A percentile compares a stretch with the other conserved stretches of the same genome.
Evolutionary conservation across 257 asterid species (phyloP).

Genomic region (Phtheirospermum japonicum): DNA sequence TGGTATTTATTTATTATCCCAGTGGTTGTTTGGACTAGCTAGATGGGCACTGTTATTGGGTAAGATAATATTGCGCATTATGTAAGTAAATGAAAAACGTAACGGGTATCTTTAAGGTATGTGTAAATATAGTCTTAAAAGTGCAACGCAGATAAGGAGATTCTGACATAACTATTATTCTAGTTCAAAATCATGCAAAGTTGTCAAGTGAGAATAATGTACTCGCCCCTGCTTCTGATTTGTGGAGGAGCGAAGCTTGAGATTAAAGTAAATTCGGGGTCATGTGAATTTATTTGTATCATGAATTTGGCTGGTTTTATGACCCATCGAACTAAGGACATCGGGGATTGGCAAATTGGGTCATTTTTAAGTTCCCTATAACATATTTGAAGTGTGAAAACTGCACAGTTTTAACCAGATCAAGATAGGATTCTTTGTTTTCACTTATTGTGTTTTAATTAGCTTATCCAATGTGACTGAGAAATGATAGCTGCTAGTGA

Average conservation of each 20-base stretch:
- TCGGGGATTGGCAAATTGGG: too few species aligned
- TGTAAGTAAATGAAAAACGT: too few species aligned
- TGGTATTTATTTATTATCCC: too few species aligned
- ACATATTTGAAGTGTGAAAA: too few species aligned
- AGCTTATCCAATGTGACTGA: not conserved
- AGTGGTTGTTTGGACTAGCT: too few species aligned
- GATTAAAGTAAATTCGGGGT: not conserved
- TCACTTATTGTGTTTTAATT: conserved; percentile 2
- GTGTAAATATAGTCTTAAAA: not conserved
- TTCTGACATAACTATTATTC: not conserved
- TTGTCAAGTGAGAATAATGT: not conserved
- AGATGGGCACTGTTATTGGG: too few species aligned
- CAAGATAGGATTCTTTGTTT: too few species aligned
- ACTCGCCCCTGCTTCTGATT: not conserved
- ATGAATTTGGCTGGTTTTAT: too few species aligned
- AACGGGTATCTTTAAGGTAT: not conserved
- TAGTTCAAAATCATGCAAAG: not conserved
- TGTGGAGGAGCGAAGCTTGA: conserved; percentile 1
- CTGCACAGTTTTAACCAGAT: too few species aligned
- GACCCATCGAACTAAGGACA: too few species aligned
- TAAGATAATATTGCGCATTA: too few species aligned
- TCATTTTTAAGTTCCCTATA: not conserved
- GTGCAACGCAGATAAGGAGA: not conserved
- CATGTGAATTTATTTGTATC: not conserved
- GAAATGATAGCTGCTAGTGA: too few species aligned